phyloP scores from a whole-genome alignment of 2,329 filamentous ascomycete species.

The Colletotrichum australisinense region DNA sequence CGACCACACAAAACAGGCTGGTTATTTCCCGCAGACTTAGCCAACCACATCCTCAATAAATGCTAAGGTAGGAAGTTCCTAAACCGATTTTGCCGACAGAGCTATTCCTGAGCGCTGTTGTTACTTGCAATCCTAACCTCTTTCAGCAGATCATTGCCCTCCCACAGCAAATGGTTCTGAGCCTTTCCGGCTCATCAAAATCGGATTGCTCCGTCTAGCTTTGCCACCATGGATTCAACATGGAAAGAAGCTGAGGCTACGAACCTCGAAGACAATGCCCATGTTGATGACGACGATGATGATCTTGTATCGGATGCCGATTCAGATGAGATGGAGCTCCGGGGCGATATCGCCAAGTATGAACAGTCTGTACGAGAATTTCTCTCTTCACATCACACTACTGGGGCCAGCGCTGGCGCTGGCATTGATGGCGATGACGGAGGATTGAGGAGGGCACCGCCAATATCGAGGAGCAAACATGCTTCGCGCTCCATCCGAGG shows the following conservation, averaged over 20 bases:
- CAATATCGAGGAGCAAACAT: conserved; percentile 39
- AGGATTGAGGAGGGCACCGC: conserved; percentile 33
- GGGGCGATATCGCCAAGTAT: conserved; percentile 55
- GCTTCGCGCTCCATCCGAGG: conserved; percentile 47
- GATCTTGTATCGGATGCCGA: conserved; percentile 53
- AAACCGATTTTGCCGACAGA: not conserved
- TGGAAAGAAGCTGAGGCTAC: not conserved
- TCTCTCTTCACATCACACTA: conserved; percentile 50
- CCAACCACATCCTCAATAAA: not conserved
- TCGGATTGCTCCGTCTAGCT: not conserved
- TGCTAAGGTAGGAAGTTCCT: not conserved
- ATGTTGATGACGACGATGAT: conserved; percentile 22
- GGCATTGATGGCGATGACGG: not conserved
- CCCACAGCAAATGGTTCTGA: not conserved
- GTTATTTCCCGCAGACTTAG: not conserved
- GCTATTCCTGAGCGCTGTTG: not conserved
- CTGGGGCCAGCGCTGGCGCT: conserved; percentile 29
- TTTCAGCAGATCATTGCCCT: not conserved
- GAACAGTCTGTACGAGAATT: conserved; percentile 56
- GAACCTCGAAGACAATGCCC: not conserved
- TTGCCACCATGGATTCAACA: not conserved
- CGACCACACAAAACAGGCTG: not conserved
- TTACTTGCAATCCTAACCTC: not conserved
- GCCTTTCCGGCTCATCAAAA: not conserved
- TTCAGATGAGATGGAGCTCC: conserved; percentile 57